Evolutionary conservation across 768 basidiomycete genomes (phyloP).

Genomic region (Thelephora aurantiotincta): DNA sequence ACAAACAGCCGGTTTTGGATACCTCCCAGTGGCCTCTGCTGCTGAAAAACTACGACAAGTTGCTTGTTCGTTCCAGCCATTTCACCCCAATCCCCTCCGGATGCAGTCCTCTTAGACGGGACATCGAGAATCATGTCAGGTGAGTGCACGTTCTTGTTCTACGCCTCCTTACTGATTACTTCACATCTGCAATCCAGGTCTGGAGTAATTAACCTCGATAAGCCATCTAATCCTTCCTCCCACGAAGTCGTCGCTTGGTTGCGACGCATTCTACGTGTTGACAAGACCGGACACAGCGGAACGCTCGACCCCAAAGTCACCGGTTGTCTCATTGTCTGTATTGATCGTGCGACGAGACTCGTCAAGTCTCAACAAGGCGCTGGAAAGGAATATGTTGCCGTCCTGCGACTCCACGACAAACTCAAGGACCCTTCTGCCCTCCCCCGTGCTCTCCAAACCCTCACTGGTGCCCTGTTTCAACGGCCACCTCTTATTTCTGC

Average conservation of each 20-base stretch:
- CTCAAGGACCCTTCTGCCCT: slow-evolving; percentile 75
- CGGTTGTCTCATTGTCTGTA: slow-evolving; percentile 96
- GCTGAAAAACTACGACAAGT: slow-evolving; percentile 97
- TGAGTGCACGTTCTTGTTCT: slow-evolving; percentile 18
- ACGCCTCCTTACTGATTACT: background rate
- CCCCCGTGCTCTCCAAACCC: slow-evolving; percentile 87
- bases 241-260: slow-evolving; percentile 99
- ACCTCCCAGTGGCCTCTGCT: slow-evolving; percentile 97
- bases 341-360: slow-evolving; percentile 93
- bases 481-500: slow-evolving; percentile 97
- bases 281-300: slow-evolving; percentile 98
- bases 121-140: slow-evolving; percentile 87
- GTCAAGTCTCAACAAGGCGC: slow-evolving; percentile 99
- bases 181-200: slow-evolving; percentile 38
- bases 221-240: slow-evolving; percentile 96
- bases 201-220: slow-evolving; percentile 98
- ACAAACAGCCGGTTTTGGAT: slow-evolving; percentile 61
- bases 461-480: slow-evolving; percentile 97
- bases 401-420: slow-evolving; percentile 79
- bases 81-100: slow-evolving; percentile 93
- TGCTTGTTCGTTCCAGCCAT: slow-evolving; percentile 87
- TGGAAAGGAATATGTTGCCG: slow-evolving; percentile 97
- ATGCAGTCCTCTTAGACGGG: slow-evolving; percentile 89
- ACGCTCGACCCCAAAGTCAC: slow-evolving; percentile 99
- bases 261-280: slow-evolving; percentile 87